Evolutionary conservation across 495 filamentous ascomycete species (phyloP).

Genomic region (Oidiodendron maius): DNA sequence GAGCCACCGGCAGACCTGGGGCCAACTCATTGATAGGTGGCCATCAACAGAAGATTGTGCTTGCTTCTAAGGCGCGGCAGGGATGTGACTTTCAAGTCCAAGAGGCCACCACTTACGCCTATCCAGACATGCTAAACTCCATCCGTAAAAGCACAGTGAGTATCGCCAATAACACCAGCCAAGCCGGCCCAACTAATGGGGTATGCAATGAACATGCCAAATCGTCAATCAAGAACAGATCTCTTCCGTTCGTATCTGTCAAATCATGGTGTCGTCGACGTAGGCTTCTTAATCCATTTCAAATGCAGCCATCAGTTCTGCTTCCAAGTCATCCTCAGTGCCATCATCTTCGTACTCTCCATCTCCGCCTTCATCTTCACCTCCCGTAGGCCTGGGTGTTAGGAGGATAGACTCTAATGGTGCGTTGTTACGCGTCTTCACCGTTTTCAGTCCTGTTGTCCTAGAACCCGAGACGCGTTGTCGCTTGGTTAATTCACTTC

Average conservation of each 20-base stretch:
- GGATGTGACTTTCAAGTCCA: too few relatives aligned
- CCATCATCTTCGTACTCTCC: slow-evolving; percentile 15
- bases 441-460: slow-evolving; percentile 30
- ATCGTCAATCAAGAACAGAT: too few relatives aligned
- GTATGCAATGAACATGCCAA: neutral
- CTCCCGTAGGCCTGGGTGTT: slow-evolving; percentile 42
- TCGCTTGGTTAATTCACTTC: slow-evolving; percentile 29
- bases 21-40: too few relatives aligned
- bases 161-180: neutral
- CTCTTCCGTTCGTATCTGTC: too few relatives aligned
- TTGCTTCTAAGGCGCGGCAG: too few relatives aligned
- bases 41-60: too few relatives aligned
- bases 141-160: neutral
- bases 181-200: neutral
- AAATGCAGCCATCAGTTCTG: slow-evolving; percentile 62
- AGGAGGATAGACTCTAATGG: slow-evolving; percentile 36
- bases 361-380: slow-evolving; percentile 37
- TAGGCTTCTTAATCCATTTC: slow-evolving; percentile 42
- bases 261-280: too few relatives aligned
- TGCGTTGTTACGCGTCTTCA: slow-evolving; percentile 32
- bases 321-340: slow-evolving; percentile 44
- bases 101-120: neutral
- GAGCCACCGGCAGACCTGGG: too few relatives aligned
- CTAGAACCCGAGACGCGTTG: slow-evolving; percentile 25
- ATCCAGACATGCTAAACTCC: neutral